A percentile compares a stretch with the other conserved stretches of the same genome.
These are phyloP conservation scores for Kazachstania psychrophila DNA, from an alignment of 805 yeast species.

Conservation along the genomic window DNA sequence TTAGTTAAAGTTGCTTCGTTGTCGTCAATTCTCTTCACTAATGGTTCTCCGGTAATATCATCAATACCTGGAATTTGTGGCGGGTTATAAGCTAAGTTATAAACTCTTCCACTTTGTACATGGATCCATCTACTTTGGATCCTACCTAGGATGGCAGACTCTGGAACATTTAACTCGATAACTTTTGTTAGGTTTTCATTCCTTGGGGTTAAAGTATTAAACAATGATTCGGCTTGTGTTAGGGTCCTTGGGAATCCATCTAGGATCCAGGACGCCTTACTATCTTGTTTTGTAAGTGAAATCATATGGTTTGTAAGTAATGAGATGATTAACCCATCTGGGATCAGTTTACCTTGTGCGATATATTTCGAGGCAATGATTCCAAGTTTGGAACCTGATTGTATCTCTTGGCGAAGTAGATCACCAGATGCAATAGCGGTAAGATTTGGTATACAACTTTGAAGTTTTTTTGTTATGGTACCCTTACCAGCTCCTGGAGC, in stretches of 20 bases:
- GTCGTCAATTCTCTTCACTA: conserved; percentile 75
- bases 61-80: conserved; percentile 76
- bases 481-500: conserved; percentile 98
- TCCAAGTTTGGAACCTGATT: conserved; percentile 46
- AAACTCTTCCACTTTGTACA: conserved; percentile 73
- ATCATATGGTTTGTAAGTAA: conserved; percentile 31
- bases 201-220: conserved; percentile 24
- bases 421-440: conserved; percentile 77
- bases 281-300: conserved; percentile 22
- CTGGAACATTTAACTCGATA: conserved; percentile 84
- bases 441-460: conserved; percentile 44
- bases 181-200: conserved; percentile 54
- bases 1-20: conserved; percentile 61
- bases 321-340: conserved; percentile 58
- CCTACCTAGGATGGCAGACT: conserved; percentile 66
- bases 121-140: conserved; percentile 84
- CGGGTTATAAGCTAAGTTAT: conserved; percentile 79
- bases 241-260: conserved; percentile 90
- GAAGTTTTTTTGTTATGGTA: conserved; percentile 64
- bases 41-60: conserved; percentile 83
- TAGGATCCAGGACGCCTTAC: conserved; percentile 53
- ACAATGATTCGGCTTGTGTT: conserved; percentile 59
- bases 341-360: conserved; percentile 56
- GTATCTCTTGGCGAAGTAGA: conserved; percentile 59
- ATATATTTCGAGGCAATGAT: conserved; percentile 48